These are phyloP conservation scores for Ampelocalamus luodianensis DNA, from an alignment of 176 grass and related monocot species.

Conservation along the genomic window DNA sequence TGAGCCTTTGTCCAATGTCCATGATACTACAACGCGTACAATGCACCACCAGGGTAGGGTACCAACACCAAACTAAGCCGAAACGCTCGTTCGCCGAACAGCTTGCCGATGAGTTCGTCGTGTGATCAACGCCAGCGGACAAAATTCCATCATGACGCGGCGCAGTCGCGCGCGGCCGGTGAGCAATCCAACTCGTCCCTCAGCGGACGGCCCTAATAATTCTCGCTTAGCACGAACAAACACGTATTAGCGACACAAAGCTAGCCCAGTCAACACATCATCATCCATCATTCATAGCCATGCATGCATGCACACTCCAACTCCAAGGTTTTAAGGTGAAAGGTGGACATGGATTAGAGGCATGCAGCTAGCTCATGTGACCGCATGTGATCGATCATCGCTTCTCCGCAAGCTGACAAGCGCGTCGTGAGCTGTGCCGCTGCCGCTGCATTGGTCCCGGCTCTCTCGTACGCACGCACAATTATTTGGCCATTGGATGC, in stretches of 20 bases:
- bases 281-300: not conserved
- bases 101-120: constrained; percentile 6
- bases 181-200: constrained; percentile 39
- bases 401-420: constrained; percentile 40
- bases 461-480: constrained; percentile 37
- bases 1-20: not conserved
- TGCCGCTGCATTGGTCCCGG: constrained; percentile 30
- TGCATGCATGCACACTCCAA: not conserved
- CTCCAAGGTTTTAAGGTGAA: not conserved
- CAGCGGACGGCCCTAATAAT: not conserved
- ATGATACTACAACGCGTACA: not conserved
- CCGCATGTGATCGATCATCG: constrained; percentile 27
- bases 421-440: constrained; percentile 19
- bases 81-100: constrained; percentile 10
- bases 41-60: not conserved
- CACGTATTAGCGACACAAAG: not conserved
- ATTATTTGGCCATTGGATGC: constrained; percentile 39
- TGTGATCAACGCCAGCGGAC: constrained; percentile 26
- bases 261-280: too few species aligned
- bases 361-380: constrained; percentile 30
- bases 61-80: not conserved
- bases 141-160: not conserved
- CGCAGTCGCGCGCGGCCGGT: constrained; percentile 31
- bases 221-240: constrained; percentile 1
- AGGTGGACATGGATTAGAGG: not conserved